These are phyloP conservation scores for Puccinia horiana DNA, from an alignment of 1,284 basidiomycete species.

Conservation along the genomic window DNA sequence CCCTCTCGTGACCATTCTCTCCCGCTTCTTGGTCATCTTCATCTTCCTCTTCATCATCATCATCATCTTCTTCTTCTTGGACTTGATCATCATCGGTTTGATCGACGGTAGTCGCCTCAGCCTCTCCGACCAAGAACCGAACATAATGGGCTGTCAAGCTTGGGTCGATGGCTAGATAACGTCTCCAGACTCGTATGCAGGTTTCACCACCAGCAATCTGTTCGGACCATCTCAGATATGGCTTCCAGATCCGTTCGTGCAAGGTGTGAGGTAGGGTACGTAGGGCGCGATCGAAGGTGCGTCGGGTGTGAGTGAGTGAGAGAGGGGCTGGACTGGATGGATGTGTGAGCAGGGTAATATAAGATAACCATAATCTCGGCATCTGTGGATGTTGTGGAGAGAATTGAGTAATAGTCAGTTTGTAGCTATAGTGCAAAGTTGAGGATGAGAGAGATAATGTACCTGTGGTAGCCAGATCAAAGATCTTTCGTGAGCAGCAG, in stretches of 20 bases:
- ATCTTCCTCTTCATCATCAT: background rate
- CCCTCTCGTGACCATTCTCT: conserved; percentile 80
- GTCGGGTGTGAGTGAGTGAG: conserved; percentile 83
- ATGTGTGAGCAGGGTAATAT: conserved; percentile 85
- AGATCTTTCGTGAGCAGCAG: conserved; percentile 86
- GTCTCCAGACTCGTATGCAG: conserved; percentile 81
- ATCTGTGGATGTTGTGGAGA: conserved; percentile 68
- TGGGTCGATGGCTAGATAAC: conserved; percentile 71
- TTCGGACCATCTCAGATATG: conserved; percentile 94
- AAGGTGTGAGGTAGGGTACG: conserved; percentile 89
- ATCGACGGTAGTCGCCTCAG: conserved; percentile 49
- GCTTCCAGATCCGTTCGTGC: conserved; percentile 90
- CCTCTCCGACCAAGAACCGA: conserved; percentile 52
- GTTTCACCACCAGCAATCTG: conserved; percentile 73
- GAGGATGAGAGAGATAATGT: conserved; percentile 5
- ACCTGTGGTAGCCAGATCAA: conserved; percentile 91
- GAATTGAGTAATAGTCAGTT: too few species aligned
- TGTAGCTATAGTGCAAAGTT: background rate
- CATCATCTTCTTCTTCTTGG: conserved; percentile 40
- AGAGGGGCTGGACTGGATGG: conserved; percentile 82
- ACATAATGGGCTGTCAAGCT: conserved; percentile 57
- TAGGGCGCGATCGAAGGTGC: conserved; percentile 90
- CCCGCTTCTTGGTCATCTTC: conserved; percentile 61
- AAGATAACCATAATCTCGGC: conserved; percentile 90
- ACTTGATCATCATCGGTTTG: conserved; percentile 52